Percentiles rank a stretch among this genome's conserved stretches.
Evolutionary conservation across 257 asterid genomes (phyloP).

Genomic region (Leptodermis oblonga): DNA sequence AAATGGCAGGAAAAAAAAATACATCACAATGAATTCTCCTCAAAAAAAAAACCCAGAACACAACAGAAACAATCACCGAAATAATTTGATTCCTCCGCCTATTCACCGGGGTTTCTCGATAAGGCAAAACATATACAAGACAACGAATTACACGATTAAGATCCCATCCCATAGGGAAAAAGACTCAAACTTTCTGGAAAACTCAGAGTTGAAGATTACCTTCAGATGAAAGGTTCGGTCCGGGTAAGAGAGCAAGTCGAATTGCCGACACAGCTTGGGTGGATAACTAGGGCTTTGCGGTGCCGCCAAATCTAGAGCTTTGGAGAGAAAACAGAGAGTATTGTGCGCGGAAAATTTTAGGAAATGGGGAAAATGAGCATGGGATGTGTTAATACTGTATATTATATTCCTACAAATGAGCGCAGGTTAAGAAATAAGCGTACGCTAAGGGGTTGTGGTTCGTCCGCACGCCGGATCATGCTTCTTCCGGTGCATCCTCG

Average conservation of each 20-base stretch:
- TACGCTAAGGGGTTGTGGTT: constrained; percentile 21
- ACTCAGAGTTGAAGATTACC: constrained; percentile 18
- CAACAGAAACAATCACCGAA: not conserved
- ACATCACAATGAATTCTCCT: not conserved
- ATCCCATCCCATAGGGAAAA: not conserved
- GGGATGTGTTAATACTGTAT: constrained; percentile 6
- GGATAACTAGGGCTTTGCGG: constrained; percentile 33
- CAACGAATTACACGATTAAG: not conserved
- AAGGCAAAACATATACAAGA: not conserved
- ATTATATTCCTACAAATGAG: constrained; percentile 17
- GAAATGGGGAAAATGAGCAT: constrained; percentile 26
- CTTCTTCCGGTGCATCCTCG: constrained; percentile 26
- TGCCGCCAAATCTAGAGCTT: constrained; percentile 24
- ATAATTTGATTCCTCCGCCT: not conserved
- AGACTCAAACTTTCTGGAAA: not conserved
- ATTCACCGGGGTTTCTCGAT: not conserved
- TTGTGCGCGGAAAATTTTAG: constrained; percentile 1
- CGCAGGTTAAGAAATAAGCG: constrained; percentile 37
- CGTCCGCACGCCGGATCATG: constrained; percentile 31
- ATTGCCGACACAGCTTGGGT: not conserved
- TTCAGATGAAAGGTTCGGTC: not conserved
- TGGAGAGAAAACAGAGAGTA: constrained; percentile 1
- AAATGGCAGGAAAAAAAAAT: not conserved
- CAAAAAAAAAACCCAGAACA: not conserved
- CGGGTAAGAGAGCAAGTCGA: constrained; percentile 5